Base-by-base conservation (phyloP, 306 rosid species). In the Acmispon strigosus region DNA sequence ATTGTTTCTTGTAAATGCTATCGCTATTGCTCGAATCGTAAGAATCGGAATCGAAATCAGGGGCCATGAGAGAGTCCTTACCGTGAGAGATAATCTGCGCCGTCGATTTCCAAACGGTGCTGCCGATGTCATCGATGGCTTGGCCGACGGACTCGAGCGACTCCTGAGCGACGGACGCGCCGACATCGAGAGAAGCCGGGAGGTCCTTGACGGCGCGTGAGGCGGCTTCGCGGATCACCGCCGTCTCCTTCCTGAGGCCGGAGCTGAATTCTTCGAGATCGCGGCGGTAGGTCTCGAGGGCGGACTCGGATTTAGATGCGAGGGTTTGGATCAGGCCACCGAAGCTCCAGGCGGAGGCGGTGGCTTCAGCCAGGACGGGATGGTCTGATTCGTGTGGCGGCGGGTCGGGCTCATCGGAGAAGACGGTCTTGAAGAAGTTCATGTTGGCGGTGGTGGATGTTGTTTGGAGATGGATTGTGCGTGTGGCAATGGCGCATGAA, bases 111-210 rank as follows among this genome's bases (percentile, higher is more conserved):
- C 97, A 94, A 4, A 94, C 96, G 43, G 92, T 75, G 86, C 42
- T 73, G 5, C 99, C 96, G 67, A 94, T 87, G n/a, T 91, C 96
- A 60, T 94, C 99, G 39, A 94, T 91, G 37, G 96, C 99, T 56
- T 94, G 92, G 15, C 97, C 99, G 2, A 94, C 97, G 41, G 92
- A 80, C 80, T 94, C 99, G 4, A 94, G 96, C 72, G 97, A 94
- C 15, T 81, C 92, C 85, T 94, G 99, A 17, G 96, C 99, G 48
- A 91, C 99, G 37, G 96, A 80, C 20, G 99, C 84, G 66, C 97
- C 97, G 36, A 12, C 90, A 32, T 94, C 99, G 2, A 94, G 83
- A 32, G 92, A 87, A 15, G 77, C 57, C 14, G 98, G 98, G 29
- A 94, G 84, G 66, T 82, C 92, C 80, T 60, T 77, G 65, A 94